phyloP scores from a whole-genome alignment of 495 filamentous ascomycete genomes.

The Aspergillus coremiiformis region DNA sequence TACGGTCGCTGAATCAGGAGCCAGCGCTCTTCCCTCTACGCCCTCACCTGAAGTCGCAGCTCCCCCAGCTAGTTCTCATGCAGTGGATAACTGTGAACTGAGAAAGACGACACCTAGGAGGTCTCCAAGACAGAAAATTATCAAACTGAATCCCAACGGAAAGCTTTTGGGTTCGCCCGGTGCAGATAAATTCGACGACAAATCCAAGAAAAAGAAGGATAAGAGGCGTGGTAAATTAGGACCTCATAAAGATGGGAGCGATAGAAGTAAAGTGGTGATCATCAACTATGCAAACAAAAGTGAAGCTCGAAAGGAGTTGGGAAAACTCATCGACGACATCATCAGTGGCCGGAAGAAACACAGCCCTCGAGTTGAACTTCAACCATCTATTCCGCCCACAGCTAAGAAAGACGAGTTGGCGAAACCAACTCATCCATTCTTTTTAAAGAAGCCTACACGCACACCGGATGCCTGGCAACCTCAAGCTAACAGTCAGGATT shows the following conservation, averaged over 20 bases:
- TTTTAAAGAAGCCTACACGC: constrained; percentile 39
- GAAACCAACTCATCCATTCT: constrained; percentile 79
- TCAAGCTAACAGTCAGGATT: constrained; percentile 14
- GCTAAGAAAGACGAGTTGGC: constrained; percentile 24
- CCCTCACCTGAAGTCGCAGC: not conserved
- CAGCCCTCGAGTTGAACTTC: not conserved
- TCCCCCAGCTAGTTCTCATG: not conserved
- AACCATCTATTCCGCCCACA: constrained; percentile 1
- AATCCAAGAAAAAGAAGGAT: constrained; percentile 18
- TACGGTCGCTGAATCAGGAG: not conserved
- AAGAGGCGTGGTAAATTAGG: constrained; percentile 16
- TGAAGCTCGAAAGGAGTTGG: constrained; percentile 20
- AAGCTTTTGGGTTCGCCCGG: constrained; percentile 48
- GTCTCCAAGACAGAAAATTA: constrained; percentile 33
- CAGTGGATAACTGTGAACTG: not conserved
- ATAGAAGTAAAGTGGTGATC: constrained; percentile 27
- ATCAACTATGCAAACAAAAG: constrained; percentile 37
- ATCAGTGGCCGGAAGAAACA: constrained; percentile 22
- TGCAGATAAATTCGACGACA: constrained; percentile 16
- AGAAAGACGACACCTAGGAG: constrained; percentile 3
- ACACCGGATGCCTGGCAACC: constrained; percentile 6
- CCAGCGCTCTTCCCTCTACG: not conserved
- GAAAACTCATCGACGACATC: constrained; percentile 47
- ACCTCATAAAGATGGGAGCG: constrained; percentile 14
- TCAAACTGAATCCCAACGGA: constrained; percentile 50